phyloP scores from a whole-genome alignment of 164 flowering plant genomes.

The Sedum album region DNA sequence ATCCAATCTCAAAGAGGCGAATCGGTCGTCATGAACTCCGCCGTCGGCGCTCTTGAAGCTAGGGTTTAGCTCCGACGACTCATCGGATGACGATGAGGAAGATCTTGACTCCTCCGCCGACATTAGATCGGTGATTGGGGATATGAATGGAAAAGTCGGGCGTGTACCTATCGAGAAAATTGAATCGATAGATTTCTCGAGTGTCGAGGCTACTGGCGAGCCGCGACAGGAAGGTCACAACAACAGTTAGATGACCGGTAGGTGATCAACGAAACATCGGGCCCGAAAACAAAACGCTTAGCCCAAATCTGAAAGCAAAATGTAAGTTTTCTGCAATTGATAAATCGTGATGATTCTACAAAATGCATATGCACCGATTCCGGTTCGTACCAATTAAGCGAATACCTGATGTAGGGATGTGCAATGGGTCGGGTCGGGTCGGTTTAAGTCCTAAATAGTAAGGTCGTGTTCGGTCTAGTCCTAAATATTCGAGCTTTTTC shows the following conservation, averaged over 20 bases:
- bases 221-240: background rate
- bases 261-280: too few species aligned
- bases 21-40: background rate
- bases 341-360: too few species aligned
- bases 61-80: background rate
- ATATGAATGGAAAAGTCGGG: background rate
- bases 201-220: background rate
- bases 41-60: conserved; percentile 5
- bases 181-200: background rate
- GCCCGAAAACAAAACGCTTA: too few species aligned
- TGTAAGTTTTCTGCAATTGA: too few species aligned
- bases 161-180: background rate
- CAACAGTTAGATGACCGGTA: background rate
- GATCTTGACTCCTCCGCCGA: conserved; percentile 1
- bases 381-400: too few species aligned
- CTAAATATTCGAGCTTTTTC: too few species aligned
- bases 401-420: too few species aligned
- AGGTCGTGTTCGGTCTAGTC: too few species aligned
- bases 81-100: background rate
- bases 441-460: too few species aligned
- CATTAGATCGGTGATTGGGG: background rate
- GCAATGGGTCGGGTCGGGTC: too few species aligned
- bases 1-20: background rate
- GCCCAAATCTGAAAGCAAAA: too few species aligned
- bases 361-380: too few species aligned